Evolutionary conservation across 495 filamentous ascomycete genomes (phyloP), one percentile per base, ranked within the genome.

Genomic region (Tuber melanosporum): DNA sequence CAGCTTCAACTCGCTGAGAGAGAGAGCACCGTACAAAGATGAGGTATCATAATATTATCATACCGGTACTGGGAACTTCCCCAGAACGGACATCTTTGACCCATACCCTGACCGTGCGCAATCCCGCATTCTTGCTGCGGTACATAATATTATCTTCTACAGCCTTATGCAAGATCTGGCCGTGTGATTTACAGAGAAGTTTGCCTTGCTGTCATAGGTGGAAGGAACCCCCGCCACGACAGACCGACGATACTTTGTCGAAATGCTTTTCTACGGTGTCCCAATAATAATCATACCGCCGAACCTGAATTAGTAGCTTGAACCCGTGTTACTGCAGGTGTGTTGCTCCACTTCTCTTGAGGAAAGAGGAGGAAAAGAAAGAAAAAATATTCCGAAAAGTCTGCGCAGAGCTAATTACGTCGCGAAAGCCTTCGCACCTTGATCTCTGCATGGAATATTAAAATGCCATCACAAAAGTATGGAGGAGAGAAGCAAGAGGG

Each of bases 371-470:
- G 32, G 57, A 36, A 66, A 19, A 36, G 52, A 26, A 36, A 57
- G 42, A 26, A 36, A 41, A 57, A 57, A 74, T 8, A 10, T 36
- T n/a, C 47, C 12, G 36, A 57, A 39, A 74, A 41, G 4, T n/a
- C 1, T 62, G 41, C 39, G 17, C 75, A 43, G 45, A 20, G 10
- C 71, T 71, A 42, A 26, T 42, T 77, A 66, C 80, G 80, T 66
- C 77, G 52, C 36, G 80, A 71, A 26, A 82, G 75, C 41, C 81
- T 80, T 42, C 81, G 78, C 17, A 82, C 80, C 41, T 82, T 82
- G 44, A 82, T 82, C 57, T 82, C 81, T 82, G 15, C 66, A 45
- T 45, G 7, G 57, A 1, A 5, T 66, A 66, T 66, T 66, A 75
- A 32, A 19, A 74, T 17, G 5, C 3, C 26, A 41, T 74, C 57